These are phyloP conservation scores for Astrothelium macrocarpum DNA, from an alignment of 495 filamentous ascomycete genomes.

Conservation along the genomic window DNA sequence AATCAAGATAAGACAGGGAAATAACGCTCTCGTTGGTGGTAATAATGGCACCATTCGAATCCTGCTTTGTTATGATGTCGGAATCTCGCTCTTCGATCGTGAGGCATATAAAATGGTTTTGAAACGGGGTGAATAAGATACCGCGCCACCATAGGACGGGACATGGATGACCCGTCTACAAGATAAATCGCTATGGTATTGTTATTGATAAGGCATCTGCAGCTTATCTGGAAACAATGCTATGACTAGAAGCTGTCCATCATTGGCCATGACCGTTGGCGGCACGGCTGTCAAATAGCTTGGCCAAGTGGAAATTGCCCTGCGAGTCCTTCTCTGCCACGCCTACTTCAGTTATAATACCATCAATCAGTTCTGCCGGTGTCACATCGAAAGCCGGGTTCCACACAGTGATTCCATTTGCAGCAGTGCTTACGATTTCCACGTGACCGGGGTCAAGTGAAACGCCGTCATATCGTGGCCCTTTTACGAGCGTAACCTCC, in stretches of 20 bases:
- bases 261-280: not conserved
- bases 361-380: conserved; percentile 76
- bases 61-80: too few species aligned
- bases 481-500: conserved; percentile 74
- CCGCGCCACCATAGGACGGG: too few species aligned
- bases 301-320: conserved; percentile 63
- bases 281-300: not conserved
- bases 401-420: conserved; percentile 75
- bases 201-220: too few species aligned
- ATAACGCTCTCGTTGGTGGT: not conserved
- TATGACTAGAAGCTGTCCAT: not conserved
- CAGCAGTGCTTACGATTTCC: conserved; percentile 70
- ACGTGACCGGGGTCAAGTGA: conserved; percentile 42
- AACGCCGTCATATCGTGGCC: conserved; percentile 42
- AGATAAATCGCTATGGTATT: too few species aligned
- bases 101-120: too few species aligned
- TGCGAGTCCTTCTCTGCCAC: conserved; percentile 67
- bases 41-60: too few species aligned
- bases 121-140: too few species aligned
- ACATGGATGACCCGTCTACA: too few species aligned
- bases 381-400: conserved; percentile 97
- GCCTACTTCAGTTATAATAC: conserved; percentile 85
- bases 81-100: too few species aligned
- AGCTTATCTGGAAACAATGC: too few species aligned
- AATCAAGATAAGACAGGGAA: not conserved